Evolutionary conservation across 306 rosid genomes (phyloP), one percentile per base, ranked within the genome.

Genomic region (Glycine latifolia): DNA sequence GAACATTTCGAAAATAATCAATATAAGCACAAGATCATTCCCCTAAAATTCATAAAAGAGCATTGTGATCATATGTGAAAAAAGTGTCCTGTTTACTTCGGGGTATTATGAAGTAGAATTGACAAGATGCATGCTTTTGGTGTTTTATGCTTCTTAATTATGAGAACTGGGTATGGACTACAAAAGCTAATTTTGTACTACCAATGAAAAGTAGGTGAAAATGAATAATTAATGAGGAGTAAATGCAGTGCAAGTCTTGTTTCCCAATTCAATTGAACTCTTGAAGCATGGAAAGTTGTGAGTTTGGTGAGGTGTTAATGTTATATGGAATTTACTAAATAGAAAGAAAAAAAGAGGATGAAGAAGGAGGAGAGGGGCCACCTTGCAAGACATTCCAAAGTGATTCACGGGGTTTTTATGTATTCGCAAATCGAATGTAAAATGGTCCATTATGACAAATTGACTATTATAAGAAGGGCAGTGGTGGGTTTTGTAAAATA

Each of bases 361-460:
- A 39, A 39, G 7, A 17, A 3, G 8, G 17, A 17, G 26, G 11
- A 44, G 10, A 60, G n/a, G 49, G 12, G 49, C 26, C 47, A 16
- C 71, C 7, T 81, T 60, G 46, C 72, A 59, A 67, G n/a, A 76
- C 78, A 82, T 82, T 59, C 77, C 66, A 76, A 67, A 6, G 35
- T 14, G 10, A 12, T 8, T 67, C 77, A 68, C 47, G 16, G 39
- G 53, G 6, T 20, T 17, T 72, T 52, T 39, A 15, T 35, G 79
- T 11, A 26, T 66, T 49, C 44, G 4, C 70, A 59, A 12, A 10
- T 54, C 8, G 9, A 46, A 79, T 59, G 71, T 26, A 3, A 53
- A 67, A 67, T 41, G 43, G 60, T 65, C 49, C 69, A 35, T 61
- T 33, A 41, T 65, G 10, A 35, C 47, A 17, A 63, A 63, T 63